Base-by-base conservation (phyloP, 148 eudicot genomes). In the Chenopodium suecicum region DNA sequence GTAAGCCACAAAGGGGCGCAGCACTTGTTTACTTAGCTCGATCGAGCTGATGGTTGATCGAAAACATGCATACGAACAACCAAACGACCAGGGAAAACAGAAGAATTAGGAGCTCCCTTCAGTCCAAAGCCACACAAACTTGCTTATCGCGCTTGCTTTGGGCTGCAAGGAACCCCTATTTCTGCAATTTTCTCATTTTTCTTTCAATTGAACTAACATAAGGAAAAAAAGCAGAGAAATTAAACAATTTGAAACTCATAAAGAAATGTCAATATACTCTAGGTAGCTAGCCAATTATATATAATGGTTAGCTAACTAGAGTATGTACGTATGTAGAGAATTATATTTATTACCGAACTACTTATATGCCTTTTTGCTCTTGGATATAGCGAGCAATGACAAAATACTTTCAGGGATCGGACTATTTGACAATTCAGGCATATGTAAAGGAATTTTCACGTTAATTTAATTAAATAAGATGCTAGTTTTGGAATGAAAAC, bases 21-120 rank as follows among this genome's bases (percentile, higher is more conserved):
- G 1, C 2, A 31, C 32, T 31, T 31, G 32, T 0, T 31, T 31
- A 31, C 32, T 31, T 31, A 31, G 32, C 32, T 31, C 2, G 32
- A 31, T 31, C 32, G 32, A 31, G 32, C 32, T 31, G 32, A 31
- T 31, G 32, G 44, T 41, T 41, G 5, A 41, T n/a, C 27, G 11
- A 62, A 23, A 5, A 14, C 19, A 1, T 62, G 44, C 66, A 4
- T 16, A 16, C 7, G 72, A 32, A 69, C 23, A 17, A 29, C 41
- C 25, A 79, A 44, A 32, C 44, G 5, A 41, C 8, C 5, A 47
- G 20, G 60, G 76, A 78, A 83, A 78, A 78, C 5, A 31, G 78
- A 73, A 83, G 78, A 78, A 78, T 41, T 83, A 83, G 85, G 85
- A 78, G 85, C 81, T 83, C 85, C 85, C 85, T 83, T 83, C 85